Evolutionary conservation across 1,139 yeast genomes (phyloP).

Genomic region (Lodderomyces elongisporus): DNA sequence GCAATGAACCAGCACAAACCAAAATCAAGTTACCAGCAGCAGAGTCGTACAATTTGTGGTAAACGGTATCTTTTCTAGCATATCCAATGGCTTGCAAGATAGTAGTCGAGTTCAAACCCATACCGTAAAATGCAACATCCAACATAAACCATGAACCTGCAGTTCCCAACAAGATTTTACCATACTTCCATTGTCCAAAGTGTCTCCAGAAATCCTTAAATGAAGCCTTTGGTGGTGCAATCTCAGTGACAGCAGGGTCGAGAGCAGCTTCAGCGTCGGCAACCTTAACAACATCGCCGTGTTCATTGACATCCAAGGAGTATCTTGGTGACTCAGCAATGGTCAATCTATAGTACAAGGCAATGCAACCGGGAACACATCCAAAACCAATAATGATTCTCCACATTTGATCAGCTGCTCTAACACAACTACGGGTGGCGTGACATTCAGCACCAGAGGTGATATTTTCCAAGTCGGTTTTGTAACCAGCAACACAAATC

Average conservation of each 20-base stretch:
- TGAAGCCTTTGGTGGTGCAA: constrained; percentile 55
- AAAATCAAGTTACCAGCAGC: constrained; percentile 87
- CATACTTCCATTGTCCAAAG: constrained; percentile 85
- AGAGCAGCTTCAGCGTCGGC: constrained; percentile 51
- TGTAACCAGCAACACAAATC: constrained; percentile 68
- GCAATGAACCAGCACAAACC: constrained; percentile 87
- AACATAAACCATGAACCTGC: constrained; percentile 96
- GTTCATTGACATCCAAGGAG: constrained; percentile 65
- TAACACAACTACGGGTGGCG: constrained; percentile 61
- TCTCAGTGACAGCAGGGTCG: constrained; percentile 42
- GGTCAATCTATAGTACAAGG: constrained; percentile 84
- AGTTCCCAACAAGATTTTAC: constrained; percentile 83
- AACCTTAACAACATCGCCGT: constrained; percentile 54
- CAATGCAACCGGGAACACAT: constrained; percentile 79
- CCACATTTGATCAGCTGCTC: constrained; percentile 92
- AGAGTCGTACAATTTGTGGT: constrained; percentile 62
- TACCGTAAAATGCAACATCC: constrained; percentile 93
- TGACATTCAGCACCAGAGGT: constrained; percentile 29
- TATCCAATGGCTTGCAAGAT: constrained; percentile 83
- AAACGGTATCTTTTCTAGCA: constrained; percentile 64
- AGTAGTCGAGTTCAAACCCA: constrained; percentile 72
- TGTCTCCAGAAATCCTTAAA: constrained; percentile 59
- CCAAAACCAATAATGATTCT: constrained; percentile 85
- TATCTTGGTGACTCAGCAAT: constrained; percentile 94
- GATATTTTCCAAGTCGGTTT: constrained; percentile 50